phyloP scores from a whole-genome alignment of 371 early-diverging fungal species.

The Smittium mucronatum region DNA sequence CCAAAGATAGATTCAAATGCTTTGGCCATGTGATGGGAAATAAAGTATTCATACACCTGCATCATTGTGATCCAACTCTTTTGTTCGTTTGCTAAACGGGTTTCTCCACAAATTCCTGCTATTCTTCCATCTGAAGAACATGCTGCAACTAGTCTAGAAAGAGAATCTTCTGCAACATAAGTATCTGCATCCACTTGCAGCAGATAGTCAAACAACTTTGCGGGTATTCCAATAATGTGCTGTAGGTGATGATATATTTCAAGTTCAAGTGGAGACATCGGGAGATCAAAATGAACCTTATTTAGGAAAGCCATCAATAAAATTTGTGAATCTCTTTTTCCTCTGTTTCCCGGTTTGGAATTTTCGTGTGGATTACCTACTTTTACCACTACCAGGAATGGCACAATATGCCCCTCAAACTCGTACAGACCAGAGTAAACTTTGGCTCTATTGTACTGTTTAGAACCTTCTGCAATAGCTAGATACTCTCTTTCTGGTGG shows the following conservation, averaged over 20 bases:
- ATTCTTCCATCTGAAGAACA: slow-evolving; percentile 77
- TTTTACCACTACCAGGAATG: slow-evolving; percentile 88
- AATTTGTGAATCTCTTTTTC: slow-evolving; percentile 98
- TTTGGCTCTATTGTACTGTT: slow-evolving; percentile 84
- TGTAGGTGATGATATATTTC: slow-evolving; percentile 82
- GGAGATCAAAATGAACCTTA: slow-evolving; percentile 77
- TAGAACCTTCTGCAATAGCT: slow-evolving; percentile 75
- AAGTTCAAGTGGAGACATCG: slow-evolving; percentile 72
- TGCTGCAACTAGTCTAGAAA: slow-evolving; percentile 66
- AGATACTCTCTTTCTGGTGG: slow-evolving; percentile 64
- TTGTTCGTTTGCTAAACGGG: slow-evolving; percentile 70
- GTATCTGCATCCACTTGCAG: slow-evolving; percentile 94
- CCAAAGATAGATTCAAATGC: slow-evolving; percentile 97
- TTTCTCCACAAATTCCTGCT: slow-evolving; percentile 86
- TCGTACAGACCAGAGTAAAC: slow-evolving; percentile 93
- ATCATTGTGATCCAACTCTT: slow-evolving; percentile 87
- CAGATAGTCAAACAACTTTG: slow-evolving; percentile 74
- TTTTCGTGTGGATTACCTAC: slow-evolving; percentile 63
- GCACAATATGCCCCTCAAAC: slow-evolving; percentile 67
- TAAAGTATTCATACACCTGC: slow-evolving; percentile 96
- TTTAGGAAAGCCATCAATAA: slow-evolving; percentile 93
- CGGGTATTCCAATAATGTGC: slow-evolving; percentile 71
- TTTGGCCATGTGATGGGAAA: slow-evolving; percentile 90
- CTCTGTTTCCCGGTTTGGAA: slow-evolving; percentile 82
- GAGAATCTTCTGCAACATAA: slow-evolving; percentile 61